Base-by-base conservation (phyloP, 2,329 filamentous ascomycete genomes). In the Penicillium italicum region DNA sequence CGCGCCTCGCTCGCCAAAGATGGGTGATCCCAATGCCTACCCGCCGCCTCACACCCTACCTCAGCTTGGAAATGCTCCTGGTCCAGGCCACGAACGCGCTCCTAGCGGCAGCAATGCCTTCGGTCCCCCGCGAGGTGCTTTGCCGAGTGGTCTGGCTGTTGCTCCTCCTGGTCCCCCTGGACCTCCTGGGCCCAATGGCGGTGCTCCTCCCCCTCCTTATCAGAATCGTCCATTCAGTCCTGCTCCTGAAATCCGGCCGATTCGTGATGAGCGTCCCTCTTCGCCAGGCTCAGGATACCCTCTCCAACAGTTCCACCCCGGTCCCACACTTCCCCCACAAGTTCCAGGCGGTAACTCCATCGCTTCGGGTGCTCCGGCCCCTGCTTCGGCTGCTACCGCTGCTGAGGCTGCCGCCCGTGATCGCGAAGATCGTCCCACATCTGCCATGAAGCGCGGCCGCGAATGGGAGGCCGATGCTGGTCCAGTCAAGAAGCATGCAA, bases 241-340 rank as follows among this genome's bases (percentile, higher is more conserved):
- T 57, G 85, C 90, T n/a, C 85, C 88, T 48, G 93, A 97, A 62
- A 86, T 91, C 44, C 85, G 91, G 50, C 88, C 89, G 1, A 82
- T 94, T 60, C 84, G 93, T 62, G 92, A 96, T 62, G 90, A 88
- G 69, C 86, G 89, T 57, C 89, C 92, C 75, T 85, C 90, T n/a
- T 97, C 93, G n/a, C 92, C 92, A 56, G 92, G 91, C 68, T 88
- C 90, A 37, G 86, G 85, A 8, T 96, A 94, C 68, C 86, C 88
- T 5, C 90, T 92, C 66, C 89, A 90, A 60, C 89, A 87, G 61
- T 95, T 90, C 69, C 80, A 88, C 64, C 87, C 89, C 62, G 90
- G 91, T 62, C 84, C 84, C 43, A 89, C 91, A 60, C 74, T 83
- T 40, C 72, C 79, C 46, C 73, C 65, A 24, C 69, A 68, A 46